Evolutionary conservation across 306 rosid species (phyloP).

Genomic region (Malus orientalis): DNA sequence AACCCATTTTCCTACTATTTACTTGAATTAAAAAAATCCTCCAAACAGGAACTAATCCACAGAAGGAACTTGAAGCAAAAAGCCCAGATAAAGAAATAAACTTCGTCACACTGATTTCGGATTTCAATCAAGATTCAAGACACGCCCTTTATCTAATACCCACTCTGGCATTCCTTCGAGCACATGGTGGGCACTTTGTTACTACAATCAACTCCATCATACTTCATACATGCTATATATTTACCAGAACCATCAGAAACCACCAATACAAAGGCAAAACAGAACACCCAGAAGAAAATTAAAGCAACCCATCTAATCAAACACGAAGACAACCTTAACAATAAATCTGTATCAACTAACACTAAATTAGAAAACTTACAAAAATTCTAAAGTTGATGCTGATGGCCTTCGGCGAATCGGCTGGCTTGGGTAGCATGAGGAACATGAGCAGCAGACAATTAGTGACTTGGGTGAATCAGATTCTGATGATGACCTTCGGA

Average conservation of each 20-base stretch:
- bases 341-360: no score
- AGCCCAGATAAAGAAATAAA: not conserved
- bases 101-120: not conserved
- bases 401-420: no score
- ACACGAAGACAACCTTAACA: not conserved
- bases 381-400: no score
- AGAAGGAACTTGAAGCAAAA: not conserved
- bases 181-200: constrained; percentile 2
- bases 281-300: not conserved
- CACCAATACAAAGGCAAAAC: not conserved
- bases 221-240: not conserved
- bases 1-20: not conserved
- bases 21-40: not conserved
- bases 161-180: not conserved
- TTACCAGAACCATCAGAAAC: not conserved
- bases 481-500: no score
- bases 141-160: not conserved
- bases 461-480: no score
- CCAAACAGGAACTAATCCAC: not conserved
- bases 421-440: no score
- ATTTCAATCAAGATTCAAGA: not conserved
- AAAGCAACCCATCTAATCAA: not conserved
- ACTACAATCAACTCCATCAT: not conserved
- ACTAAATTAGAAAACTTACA: no score
- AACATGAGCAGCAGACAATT: no score